A percentile compares a stretch with the other conserved stretches of the same genome.
These are phyloP conservation scores for Diplocarpon rosae DNA, from an alignment of 2,329 filamentous ascomycete species.

Conservation along the genomic window DNA sequence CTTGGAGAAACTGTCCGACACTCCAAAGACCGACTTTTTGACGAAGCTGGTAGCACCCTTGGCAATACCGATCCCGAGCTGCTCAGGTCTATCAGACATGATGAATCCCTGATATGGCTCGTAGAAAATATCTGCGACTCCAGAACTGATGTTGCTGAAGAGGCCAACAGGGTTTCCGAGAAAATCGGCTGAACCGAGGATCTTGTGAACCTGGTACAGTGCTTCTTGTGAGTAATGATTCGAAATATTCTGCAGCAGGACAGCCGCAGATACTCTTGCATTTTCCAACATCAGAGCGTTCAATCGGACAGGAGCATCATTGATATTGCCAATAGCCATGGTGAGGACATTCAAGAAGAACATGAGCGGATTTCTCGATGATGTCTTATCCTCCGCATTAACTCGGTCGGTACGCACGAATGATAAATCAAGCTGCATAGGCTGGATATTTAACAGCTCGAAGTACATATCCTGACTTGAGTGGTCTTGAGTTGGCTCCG, in stretches of 20 bases:
- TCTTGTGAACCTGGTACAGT: slow-evolving; percentile 91
- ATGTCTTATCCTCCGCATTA: slow-evolving; percentile 90
- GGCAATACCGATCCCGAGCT: slow-evolving; percentile 87
- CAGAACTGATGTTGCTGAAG: slow-evolving; percentile 97
- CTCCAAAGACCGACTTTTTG: slow-evolving; percentile 96
- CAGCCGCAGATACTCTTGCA: slow-evolving; percentile 75
- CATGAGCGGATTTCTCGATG: slow-evolving; percentile 88
- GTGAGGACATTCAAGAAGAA: slow-evolving; percentile 98
- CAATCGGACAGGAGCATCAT: slow-evolving; percentile 87
- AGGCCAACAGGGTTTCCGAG: slow-evolving; percentile 92
- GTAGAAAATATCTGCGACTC: slow-evolving; percentile 97
- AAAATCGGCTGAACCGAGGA: slow-evolving; percentile 94
- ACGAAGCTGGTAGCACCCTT: slow-evolving; percentile 95
- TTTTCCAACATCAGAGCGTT: slow-evolving; percentile 95
- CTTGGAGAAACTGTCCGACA: slow-evolving; percentile 95
- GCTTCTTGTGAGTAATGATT: slow-evolving; percentile 97
- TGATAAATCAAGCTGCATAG: slow-evolving; percentile 94
- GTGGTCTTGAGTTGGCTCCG: slow-evolving; percentile 77
- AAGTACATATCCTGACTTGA: slow-evolving; percentile 94
- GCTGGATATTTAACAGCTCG: slow-evolving; percentile 90
- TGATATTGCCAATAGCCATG: slow-evolving; percentile 98
- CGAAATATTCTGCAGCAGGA: slow-evolving; percentile 75
- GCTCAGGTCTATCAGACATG: slow-evolving; percentile 89
- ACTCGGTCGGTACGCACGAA: slow-evolving; percentile 95
- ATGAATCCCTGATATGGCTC: slow-evolving; percentile 97